Conservation (phyloP, 495 filamentous ascomycete species). For the Hyaloscypha finlandica region DNA sequence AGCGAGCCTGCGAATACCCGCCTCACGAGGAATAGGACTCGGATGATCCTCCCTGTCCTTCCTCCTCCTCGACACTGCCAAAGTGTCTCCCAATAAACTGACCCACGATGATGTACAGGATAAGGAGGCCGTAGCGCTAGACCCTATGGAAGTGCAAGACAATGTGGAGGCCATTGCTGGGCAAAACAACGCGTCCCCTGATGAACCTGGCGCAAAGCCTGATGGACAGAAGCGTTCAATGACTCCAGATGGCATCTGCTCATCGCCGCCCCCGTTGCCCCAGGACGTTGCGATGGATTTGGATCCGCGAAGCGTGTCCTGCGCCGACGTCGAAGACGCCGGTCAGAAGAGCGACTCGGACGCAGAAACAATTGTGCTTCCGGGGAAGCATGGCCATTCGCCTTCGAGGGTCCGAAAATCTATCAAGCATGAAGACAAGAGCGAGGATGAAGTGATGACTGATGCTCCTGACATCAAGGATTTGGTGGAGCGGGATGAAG, state of each 20-base stretch:
- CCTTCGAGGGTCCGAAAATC: conserved; percentile 68
- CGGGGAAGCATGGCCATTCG: conserved; percentile 69
- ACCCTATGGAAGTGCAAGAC: conserved; percentile 31
- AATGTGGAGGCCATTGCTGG: conserved; percentile 14
- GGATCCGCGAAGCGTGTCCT: conserved; percentile 7
- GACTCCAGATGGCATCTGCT: conserved; percentile 29
- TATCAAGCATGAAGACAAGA: conserved; percentile 70
- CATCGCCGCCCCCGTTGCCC: conserved; percentile 24
- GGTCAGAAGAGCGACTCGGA: conserved; percentile 67
- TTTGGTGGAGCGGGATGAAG: conserved; percentile 14
- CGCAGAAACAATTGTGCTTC: conserved; percentile 78
- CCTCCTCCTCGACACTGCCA: conserved; percentile 29
- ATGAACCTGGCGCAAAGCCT: conserved; percentile 9
- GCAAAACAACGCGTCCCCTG: conserved; percentile 18
- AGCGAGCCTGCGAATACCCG: neutral
- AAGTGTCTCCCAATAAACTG: conserved; percentile 31
- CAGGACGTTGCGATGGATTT: conserved; percentile 28
- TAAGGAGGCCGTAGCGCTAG: conserved; percentile 25
- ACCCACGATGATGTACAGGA: conserved; percentile 30
- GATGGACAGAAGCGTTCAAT: conserved; percentile 16
- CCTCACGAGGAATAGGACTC: conserved; percentile 25
- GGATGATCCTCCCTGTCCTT: conserved; percentile 34
- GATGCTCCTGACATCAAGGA: conserved; percentile 33
- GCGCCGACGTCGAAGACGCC: conserved; percentile 35
- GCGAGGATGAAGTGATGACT: conserved; percentile 46